phyloP scores from a whole-genome alignment of 345 rosid species.

The Luvunga scandens region DNA sequence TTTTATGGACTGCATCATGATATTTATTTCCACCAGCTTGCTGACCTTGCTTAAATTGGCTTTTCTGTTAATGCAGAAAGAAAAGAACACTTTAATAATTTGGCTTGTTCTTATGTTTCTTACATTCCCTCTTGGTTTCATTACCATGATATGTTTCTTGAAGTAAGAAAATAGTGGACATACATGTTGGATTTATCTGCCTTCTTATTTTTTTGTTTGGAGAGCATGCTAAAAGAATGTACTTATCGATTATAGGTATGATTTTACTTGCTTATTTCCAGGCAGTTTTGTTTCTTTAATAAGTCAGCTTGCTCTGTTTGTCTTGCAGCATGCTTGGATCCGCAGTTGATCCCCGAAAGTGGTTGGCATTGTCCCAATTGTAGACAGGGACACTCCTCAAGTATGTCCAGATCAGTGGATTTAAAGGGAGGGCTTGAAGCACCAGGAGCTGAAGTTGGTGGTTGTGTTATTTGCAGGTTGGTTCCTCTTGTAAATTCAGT shows the following conservation, averaged over 20 bases:
- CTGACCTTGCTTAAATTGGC: neutral
- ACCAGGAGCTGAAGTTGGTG: slow-evolving; percentile 81
- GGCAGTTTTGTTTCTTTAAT: slow-evolving; percentile 1
- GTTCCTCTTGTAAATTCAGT: slow-evolving; percentile 11
- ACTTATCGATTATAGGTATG: neutral
- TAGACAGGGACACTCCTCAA: slow-evolving; percentile 43
- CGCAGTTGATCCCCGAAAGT: slow-evolving; percentile 57
- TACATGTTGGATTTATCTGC: neutral
- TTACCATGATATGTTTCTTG: neutral
- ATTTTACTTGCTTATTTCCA: neutral
- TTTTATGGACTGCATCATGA: neutral
- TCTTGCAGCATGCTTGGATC: slow-evolving; percentile 80
- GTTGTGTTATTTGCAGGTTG: slow-evolving; percentile 95
- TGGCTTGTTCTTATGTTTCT: neutral
- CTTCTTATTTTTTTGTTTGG: neutral
- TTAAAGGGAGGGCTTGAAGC: slow-evolving; percentile 70
- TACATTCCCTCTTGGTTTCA: neutral
- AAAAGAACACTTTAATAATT: neutral
- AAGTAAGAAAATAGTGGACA: neutral
- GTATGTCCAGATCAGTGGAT: slow-evolving; percentile 46
- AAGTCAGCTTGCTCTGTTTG: slow-evolving; percentile 23
- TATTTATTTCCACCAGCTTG: neutral
- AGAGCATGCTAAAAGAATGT: neutral
- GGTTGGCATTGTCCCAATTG: slow-evolving; percentile 84
- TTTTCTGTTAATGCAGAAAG: neutral